phyloP scores from a whole-genome alignment of 2,329 filamentous ascomycete genomes.

The Saccharata proteae region DNA sequence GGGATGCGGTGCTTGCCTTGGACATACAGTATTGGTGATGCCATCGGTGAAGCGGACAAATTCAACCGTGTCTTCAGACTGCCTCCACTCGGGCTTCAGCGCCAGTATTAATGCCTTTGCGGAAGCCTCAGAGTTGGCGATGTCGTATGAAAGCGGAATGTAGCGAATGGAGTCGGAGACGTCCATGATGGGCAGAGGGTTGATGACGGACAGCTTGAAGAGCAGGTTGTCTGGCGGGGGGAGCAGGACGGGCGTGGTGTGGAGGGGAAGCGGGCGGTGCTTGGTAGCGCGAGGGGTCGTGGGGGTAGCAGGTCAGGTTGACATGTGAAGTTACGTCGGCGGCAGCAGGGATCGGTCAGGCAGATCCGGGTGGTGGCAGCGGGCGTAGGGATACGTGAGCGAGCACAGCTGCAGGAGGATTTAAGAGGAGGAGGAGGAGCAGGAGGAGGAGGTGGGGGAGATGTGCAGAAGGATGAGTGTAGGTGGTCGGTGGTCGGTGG shows the following conservation, averaged over 20 bases:
- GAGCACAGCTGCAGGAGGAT: too few relatives aligned
- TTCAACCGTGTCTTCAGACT: conserved; percentile 60
- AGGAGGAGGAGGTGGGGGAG: too few relatives aligned
- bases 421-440: too few relatives aligned
- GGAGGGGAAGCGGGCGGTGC: conserved; percentile 1
- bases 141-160: conserved; percentile 70
- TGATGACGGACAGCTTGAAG: too few relatives aligned
- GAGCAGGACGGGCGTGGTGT: neutral
- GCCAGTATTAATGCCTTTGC: conserved; percentile 68
- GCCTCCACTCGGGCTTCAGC: conserved; percentile 73
- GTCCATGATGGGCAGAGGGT: conserved; percentile 5
- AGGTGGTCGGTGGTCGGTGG: too few relatives aligned
- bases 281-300: conserved; percentile 4
- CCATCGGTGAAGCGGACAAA: conserved; percentile 92
- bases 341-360: too few relatives aligned
- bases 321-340: too few relatives aligned
- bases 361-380: too few relatives aligned
- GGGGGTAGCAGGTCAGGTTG: conserved; percentile 1
- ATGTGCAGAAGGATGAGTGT: too few relatives aligned
- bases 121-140: conserved; percentile 62
- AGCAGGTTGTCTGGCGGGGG: neutral
- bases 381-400: too few relatives aligned
- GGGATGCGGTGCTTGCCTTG: conserved; percentile 8
- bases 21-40: conserved; percentile 80
- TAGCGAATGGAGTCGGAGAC: conserved; percentile 26